These are phyloP conservation scores for Tagetes erecta DNA, from an alignment of 129 eudicot species.

Conservation along the genomic window DNA sequence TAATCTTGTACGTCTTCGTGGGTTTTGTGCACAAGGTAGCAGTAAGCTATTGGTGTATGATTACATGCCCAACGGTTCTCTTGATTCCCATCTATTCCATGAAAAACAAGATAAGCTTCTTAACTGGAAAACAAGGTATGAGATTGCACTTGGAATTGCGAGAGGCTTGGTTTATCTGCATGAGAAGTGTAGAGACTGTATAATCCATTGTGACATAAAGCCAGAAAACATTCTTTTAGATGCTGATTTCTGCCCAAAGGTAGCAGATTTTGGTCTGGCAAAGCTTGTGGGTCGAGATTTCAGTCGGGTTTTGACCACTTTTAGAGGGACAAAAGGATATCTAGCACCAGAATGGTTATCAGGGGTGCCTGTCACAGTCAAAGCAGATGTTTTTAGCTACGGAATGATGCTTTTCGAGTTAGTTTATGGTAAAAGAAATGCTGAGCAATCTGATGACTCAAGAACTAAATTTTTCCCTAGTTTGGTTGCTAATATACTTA, in stretches of 20 bases:
- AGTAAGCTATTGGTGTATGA: slow-evolving; percentile 64
- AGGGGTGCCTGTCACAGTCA: slow-evolving; percentile 59
- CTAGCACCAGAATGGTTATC: slow-evolving; percentile 85
- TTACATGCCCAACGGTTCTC: slow-evolving; percentile 65
- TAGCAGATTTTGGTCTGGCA: slow-evolving; percentile 84
- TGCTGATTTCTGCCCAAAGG: slow-evolving; percentile 49
- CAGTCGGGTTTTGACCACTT: slow-evolving; percentile 64
- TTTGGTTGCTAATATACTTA: slow-evolving; percentile 42
- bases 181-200: slow-evolving; percentile 71
- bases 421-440: slow-evolving; percentile 58
- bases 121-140: slow-evolving; percentile 64
- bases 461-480: slow-evolving; percentile 52
- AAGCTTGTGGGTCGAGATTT: slow-evolving; percentile 78
- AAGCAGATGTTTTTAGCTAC: slow-evolving; percentile 79
- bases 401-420: slow-evolving; percentile 81
- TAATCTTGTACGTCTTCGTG: slow-evolving; percentile 68
- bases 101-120: slow-evolving; percentile 27
- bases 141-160: slow-evolving; percentile 68
- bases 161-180: slow-evolving; percentile 73
- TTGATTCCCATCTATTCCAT: slow-evolving; percentile 49
- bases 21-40: slow-evolving; percentile 64
- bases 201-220: slow-evolving; percentile 78
- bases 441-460: slow-evolving; percentile 37
- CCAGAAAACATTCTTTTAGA: slow-evolving; percentile 79
- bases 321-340: slow-evolving; percentile 70